Percentiles rank a stretch among this genome's conserved stretches.
phyloP scores from a whole-genome alignment of 352 stramenopile genomes.

The Globisporangium nagaii region DNA sequence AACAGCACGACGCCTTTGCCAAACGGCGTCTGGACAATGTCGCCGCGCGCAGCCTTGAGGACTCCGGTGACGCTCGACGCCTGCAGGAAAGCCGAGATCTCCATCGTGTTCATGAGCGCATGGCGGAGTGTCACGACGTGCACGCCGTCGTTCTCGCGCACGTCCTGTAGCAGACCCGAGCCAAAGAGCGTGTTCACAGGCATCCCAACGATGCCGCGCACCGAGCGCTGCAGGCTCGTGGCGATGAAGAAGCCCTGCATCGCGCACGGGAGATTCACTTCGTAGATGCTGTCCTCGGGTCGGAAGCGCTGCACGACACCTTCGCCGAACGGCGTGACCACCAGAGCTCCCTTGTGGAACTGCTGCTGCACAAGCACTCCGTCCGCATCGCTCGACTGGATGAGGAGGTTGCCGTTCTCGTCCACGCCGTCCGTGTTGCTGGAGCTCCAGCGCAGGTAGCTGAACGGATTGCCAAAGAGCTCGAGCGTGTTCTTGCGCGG shows the following conservation, averaged over 20 bases:
- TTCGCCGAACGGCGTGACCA: slow-evolving; percentile 65
- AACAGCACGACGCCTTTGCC: slow-evolving; percentile 64
- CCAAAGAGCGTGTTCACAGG: slow-evolving; percentile 67
- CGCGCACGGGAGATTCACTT: slow-evolving; percentile 29
- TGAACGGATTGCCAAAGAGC: slow-evolving; percentile 64
- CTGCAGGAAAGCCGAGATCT: slow-evolving; percentile 63
- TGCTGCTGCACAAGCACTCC: background rate
- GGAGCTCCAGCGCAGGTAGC: slow-evolving; percentile 48
- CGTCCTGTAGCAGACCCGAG: slow-evolving; percentile 51
- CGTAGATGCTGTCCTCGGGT: slow-evolving; percentile 44
- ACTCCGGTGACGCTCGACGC: slow-evolving; percentile 38
- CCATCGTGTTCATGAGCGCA: slow-evolving; percentile 29
- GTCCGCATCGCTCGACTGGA: background rate
- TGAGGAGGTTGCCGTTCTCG: slow-evolving; percentile 11
- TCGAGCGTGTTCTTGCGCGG: slow-evolving; percentile 62
- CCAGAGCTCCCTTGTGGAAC: slow-evolving; percentile 42
- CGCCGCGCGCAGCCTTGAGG: slow-evolving; percentile 66
- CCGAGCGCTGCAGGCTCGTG: slow-evolving; percentile 18
- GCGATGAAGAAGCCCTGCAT: slow-evolving; percentile 52
- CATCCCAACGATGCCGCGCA: slow-evolving; percentile 50
- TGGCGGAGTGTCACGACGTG: slow-evolving; percentile 68
- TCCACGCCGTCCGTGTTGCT: slow-evolving; percentile 11
- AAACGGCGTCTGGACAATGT: slow-evolving; percentile 76
- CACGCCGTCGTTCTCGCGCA: slow-evolving; percentile 58
- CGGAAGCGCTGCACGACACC: slow-evolving; percentile 47